phyloP scores from a whole-genome alignment of 805 yeast genomes.

The Pichia pseudocactophila region DNA sequence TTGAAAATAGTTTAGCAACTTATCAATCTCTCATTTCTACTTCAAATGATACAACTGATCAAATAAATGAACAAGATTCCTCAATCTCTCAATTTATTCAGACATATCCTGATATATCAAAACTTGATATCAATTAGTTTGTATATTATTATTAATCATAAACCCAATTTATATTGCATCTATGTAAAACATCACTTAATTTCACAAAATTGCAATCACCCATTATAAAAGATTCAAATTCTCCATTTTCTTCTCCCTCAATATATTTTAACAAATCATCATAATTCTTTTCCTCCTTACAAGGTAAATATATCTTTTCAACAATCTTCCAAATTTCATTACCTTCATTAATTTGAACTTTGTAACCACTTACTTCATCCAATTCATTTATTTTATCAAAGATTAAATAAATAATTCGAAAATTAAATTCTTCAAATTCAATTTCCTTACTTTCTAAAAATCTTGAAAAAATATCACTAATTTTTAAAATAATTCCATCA shows the following conservation, averaged over 20 bases:
- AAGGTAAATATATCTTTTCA: constrained; percentile 8
- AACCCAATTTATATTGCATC: background rate
- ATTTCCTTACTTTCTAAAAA: constrained; percentile 7
- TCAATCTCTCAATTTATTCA: constrained; percentile 8
- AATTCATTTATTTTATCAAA: constrained; percentile 13
- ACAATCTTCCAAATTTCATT: constrained; percentile 10
- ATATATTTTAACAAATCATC: constrained; percentile 1
- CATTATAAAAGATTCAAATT: too few species aligned
- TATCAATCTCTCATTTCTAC: constrained; percentile 51
- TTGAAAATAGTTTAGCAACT: constrained; percentile 55
- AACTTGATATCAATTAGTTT: constrained; percentile 3
- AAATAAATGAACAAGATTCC: constrained; percentile 12
- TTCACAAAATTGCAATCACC: background rate
- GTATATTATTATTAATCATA: background rate
- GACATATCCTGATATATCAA: constrained; percentile 12
- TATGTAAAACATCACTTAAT: background rate
- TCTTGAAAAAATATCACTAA: constrained; percentile 19
- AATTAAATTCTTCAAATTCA: constrained; percentile 12
- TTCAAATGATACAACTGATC: constrained; percentile 1
- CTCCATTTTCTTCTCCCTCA: background rate
- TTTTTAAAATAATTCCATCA: constrained; percentile 19
- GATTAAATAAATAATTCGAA: constrained; percentile 11
- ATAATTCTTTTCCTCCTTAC: background rate
- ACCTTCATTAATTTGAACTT: constrained; percentile 18
- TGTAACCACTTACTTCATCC: constrained; percentile 1